Evolutionary conservation across 306 rosid genomes (phyloP).

Genomic region (Citrullus colocynthis): DNA sequence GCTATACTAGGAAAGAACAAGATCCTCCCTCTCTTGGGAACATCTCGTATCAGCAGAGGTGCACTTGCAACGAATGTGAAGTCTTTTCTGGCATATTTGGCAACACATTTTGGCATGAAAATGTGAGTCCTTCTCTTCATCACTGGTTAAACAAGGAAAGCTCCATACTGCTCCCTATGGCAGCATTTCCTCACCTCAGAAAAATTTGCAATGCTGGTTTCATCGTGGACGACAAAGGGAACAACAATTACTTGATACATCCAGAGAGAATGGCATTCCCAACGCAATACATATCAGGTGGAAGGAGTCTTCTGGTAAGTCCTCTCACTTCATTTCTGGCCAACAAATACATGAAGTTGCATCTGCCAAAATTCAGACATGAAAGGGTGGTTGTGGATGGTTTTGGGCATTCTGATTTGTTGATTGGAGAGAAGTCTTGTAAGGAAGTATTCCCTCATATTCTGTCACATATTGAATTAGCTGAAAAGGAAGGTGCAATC

Average conservation of each 20-base stretch:
- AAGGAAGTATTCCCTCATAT: constrained; percentile 21
- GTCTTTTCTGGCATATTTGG: constrained; percentile 26
- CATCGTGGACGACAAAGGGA: constrained; percentile 14
- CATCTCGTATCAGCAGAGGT: constrained; percentile 12
- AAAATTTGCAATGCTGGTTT: constrained; percentile 17
- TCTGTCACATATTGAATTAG: constrained; percentile 10
- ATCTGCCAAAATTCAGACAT: constrained; percentile 18
- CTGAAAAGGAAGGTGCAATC: background rate
- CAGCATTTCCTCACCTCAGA: constrained; percentile 22
- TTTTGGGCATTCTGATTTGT: constrained; percentile 22
- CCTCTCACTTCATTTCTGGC: constrained; percentile 21
- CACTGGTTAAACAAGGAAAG: constrained; percentile 21
- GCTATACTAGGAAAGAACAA: constrained; percentile 18
- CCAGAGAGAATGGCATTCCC: constrained; percentile 27
- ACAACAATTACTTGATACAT: constrained; percentile 17
- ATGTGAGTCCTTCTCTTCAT: constrained; percentile 17
- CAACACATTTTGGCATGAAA: constrained; percentile 18
- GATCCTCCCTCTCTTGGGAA: constrained; percentile 12
- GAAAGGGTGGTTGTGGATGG: constrained; percentile 23
- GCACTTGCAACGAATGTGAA: constrained; percentile 22
- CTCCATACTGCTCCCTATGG: constrained; percentile 16
- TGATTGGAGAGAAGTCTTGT: constrained; percentile 23
- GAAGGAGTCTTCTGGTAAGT: constrained; percentile 15
- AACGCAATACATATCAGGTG: constrained; percentile 16
- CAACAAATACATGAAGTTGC: constrained; percentile 26